These are phyloP conservation scores for Ganoderma resinaceum DNA, from an alignment of 1,284 basidiomycete species.

Conservation along the genomic window DNA sequence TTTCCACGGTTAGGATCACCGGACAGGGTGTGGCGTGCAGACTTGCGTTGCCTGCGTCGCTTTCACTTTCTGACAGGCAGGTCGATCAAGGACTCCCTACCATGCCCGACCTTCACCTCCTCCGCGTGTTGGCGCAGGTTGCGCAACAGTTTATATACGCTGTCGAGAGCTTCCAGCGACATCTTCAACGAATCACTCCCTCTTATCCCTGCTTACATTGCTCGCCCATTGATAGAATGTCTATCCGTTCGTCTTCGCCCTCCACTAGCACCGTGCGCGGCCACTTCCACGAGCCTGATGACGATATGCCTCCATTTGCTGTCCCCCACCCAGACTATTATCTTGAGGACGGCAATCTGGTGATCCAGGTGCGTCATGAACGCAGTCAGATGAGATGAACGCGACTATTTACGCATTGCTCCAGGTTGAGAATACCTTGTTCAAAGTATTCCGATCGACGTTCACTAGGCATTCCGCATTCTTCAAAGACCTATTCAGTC, in stretches of 20 bases:
- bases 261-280: constrained; percentile 1
- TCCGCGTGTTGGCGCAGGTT: constrained; percentile 8
- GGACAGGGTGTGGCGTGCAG: too few species aligned
- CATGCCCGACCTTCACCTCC: not conserved
- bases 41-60: not conserved
- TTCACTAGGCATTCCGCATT: constrained; percentile 39
- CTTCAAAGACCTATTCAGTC: constrained; percentile 37
- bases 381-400: not conserved
- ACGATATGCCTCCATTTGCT: constrained; percentile 10
- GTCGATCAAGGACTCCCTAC: not conserved
- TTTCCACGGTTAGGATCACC: not conserved
- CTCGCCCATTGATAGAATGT: constrained; percentile 17
- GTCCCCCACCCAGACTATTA: constrained; percentile 35
- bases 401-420: not conserved
- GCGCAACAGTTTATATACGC: not conserved
- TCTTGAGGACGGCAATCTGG: constrained; percentile 41
- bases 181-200: not conserved
- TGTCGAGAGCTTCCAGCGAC: too few species aligned
- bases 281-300: not conserved
- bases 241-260: not conserved
- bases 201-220: not conserved
- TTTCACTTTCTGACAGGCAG: not conserved
- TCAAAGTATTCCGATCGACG: constrained; percentile 38
- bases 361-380: constrained; percentile 34
- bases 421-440: constrained; percentile 42